Base-by-base conservation (phyloP, 768 basidiomycete genomes). In the Russula virescens region DNA sequence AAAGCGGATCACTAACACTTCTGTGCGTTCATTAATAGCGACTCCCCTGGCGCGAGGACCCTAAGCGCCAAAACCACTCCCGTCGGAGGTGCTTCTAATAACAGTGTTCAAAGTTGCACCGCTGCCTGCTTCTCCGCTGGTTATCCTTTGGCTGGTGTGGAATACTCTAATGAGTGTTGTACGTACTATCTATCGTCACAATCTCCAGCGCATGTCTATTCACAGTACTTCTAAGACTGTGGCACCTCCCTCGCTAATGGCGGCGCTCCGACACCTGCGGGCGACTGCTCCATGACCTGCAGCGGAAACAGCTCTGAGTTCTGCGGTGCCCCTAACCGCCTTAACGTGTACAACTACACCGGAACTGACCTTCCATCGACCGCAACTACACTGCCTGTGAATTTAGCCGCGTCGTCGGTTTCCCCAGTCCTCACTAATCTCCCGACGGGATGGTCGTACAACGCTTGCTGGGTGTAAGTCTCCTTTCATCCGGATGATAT, bases 311-410 rank as follows among this genome's bases (percentile, higher is more conserved):
- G 72, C 45, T 76, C 83, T 0, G 83, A 89, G 68, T 83, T 83
- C 62, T 91, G 89, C 66, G 89, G 89, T 23, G 89, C 89, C 38
- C 85, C 88, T 0, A 79, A 86, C 68, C 75, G 81, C 48, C 75
- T 90, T 23, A 86, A 81, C 57, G 72, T 85, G 3, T 90, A 87
- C 72, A 87, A 88, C 70, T 88, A 81, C 65, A 89, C 87, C 45
- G 86, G 85, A 0, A 81, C 79, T 0, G 75, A 84, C 25, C 80
- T 83, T 64, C 68, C 71, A 1, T 52, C 68, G 1, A 47, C 25
- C 10, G 16, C 3, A n/a, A 18, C 54, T n/a, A 46, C 61, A 3
- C 43, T 18, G 72, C 70, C 19, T 76, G 76, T 14, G 77, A 75
- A 1, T 75, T 74, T 2, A 75, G 75, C 16, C 46, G 47, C 19